Evolutionary conservation across 164 flowering plant species (phyloP), one percentile per base, ranked within the genome.

Genomic region (Nymphaea thermarum): DNA sequence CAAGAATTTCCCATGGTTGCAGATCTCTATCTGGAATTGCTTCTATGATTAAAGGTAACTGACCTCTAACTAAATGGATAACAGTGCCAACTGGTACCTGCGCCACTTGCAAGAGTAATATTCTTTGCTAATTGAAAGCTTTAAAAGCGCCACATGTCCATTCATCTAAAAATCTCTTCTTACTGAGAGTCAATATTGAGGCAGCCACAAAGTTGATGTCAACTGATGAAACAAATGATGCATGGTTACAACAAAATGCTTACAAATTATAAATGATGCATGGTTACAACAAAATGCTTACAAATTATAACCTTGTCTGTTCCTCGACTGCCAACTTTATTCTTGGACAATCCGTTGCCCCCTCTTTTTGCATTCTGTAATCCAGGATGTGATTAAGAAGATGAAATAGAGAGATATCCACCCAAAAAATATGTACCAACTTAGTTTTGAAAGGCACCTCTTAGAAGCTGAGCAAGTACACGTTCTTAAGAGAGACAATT

Each of bases 61-160:
- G 90, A 70, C 99, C 97, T 61, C 75, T 77, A 45, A 85, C 73
- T 64, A 92, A 87, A 84, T 92, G 99, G 78, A 90, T 82, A 4
- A 87, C 96, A 65, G 97, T 90, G 66, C 98, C 98, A 75, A 90
- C 79, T 65, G 98, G 99, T 43, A 92, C 97, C 68, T 66, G 84
- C 60, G 86, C 86, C 68, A 89, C 84, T 97, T 91, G 73, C 61
- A 55, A 76, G 55, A 74, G 4, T 7, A 47, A 6, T 6, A 47
- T 7, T 4, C 55, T 47, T 47, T 7, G 11, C 55, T 47, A 47
- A 47, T 12, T 47, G 55, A 6, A 12, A 47, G 2, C 55, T 6
- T 7, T 12, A 47, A 47, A 47, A 47, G 55, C 12, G 7, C 55
- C 55, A 47, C 55, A 6, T 47, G 7, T 47, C 12, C 55, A 47